Conservation (phyloP, 108 stramenopile species). For the Thalassiosira profunda region DNA sequence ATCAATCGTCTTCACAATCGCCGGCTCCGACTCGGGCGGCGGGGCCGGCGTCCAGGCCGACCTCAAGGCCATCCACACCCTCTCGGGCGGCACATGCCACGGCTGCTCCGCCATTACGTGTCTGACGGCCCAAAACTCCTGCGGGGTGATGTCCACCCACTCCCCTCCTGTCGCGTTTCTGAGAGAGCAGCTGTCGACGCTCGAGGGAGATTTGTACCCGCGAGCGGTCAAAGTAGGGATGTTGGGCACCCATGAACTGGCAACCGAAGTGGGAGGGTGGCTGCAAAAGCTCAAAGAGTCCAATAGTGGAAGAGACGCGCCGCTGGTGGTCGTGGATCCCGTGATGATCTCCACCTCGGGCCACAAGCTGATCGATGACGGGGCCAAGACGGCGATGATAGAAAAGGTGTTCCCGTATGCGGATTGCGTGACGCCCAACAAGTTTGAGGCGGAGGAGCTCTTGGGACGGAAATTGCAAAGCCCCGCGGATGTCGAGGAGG, state of each 20-base stretch:
- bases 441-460: slow-evolving; percentile 92
- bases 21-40: slow-evolving; percentile 95
- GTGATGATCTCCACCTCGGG: slow-evolving; percentile 95
- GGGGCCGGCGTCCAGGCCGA: slow-evolving; percentile 98
- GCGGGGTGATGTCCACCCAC: slow-evolving; percentile 77
- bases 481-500: slow-evolving; percentile 79
- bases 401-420: slow-evolving; percentile 79
- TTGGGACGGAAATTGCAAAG: slow-evolving; percentile 59
- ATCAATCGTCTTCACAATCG: slow-evolving; percentile 94
- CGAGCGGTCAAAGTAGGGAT: slow-evolving; percentile 92
- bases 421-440: slow-evolving; percentile 92
- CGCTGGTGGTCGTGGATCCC: slow-evolving; percentile 91
- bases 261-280: slow-evolving; percentile 68
- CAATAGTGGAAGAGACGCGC: slow-evolving; percentile 5
- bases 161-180: slow-evolving; percentile 66
- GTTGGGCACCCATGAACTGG: slow-evolving; percentile 83
- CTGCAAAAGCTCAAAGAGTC: slow-evolving; percentile 45
- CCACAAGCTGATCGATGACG: slow-evolving; percentile 80
- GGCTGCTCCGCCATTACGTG: slow-evolving; percentile 95
- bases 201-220: slow-evolving; percentile 82
- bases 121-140: slow-evolving; percentile 88
- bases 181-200: slow-evolving; percentile 59
- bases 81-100: slow-evolving; percentile 70
- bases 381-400: slow-evolving; percentile 74
- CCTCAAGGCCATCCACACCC: slow-evolving; percentile 84